Base-by-base conservation (phyloP, 768 basidiomycete species). In the Naganishia vaughanmartiniae region DNA sequence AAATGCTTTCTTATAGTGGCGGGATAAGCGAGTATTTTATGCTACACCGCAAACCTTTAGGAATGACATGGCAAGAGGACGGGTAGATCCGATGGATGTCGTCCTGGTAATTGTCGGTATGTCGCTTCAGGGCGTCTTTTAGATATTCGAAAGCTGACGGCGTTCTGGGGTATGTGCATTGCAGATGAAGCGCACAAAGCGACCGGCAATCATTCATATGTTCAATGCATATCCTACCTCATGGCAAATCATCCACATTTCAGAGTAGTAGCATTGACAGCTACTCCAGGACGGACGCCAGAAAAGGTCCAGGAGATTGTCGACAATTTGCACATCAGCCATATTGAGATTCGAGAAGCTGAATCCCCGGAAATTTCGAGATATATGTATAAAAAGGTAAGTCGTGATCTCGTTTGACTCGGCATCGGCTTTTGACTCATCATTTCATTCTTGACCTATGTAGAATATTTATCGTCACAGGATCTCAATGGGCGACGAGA, bases 211-310 rank as follows among this genome's bases (percentile, higher is more conserved):
- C 95, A 96, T 75, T 89, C 94, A 4, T 98, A 98, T 77, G 90
- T 90, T 54, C 89, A 90, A 76, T 88, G 91, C 36, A 84, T 98
- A 46, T 89, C 93, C 10, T 92, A 85, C 75, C 85, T 99, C 75
- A 96, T 93, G 89, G 88, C 91, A 1, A 92, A 91, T 81, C 97
- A 98, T 76, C 93, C 93, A 0, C 87, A 93, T 80, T 94, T 95
- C 77, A 88, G 96, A 19, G 84, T 98, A 11, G 84, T 99, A 26
- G 96, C 96, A 1, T 85, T 99, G 26, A 98, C 93, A 6, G 96
- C 96, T 1, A 99, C 96, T 9, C 96, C 96, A 15, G 95, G 93
- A 53, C 84, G 88, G 72, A 90, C 86, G 54, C 87, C 89, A 0
- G 91, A 93, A 42, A 88, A 88, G n/a, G 89, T 98, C 2, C 96